Conservation (phyloP, 306 rosid genomes). For the Potentilla sterilis region DNA sequence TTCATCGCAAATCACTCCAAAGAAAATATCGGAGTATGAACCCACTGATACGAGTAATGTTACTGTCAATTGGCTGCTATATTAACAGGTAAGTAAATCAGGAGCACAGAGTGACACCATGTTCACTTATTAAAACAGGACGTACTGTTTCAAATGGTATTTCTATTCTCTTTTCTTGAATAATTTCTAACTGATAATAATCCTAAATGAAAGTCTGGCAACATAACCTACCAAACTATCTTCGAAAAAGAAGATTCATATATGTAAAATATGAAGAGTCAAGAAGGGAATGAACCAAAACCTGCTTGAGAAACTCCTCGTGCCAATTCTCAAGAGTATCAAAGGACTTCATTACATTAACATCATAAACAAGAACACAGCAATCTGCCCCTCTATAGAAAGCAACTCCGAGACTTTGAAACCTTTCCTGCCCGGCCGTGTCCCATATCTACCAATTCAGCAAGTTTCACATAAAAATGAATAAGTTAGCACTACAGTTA, state of each 20-base stretch:
- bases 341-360: slow-evolving; percentile 84
- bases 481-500: neutral
- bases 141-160: too few relatives aligned
- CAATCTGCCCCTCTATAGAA: slow-evolving; percentile 96
- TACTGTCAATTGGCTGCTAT: neutral
- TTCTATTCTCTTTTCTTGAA: too few relatives aligned
- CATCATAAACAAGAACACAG: slow-evolving; percentile 89
- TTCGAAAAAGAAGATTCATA: neutral
- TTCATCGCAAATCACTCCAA: neutral
- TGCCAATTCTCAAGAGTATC: slow-evolving; percentile 95
- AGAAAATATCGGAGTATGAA: neutral
- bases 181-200: neutral
- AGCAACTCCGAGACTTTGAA: slow-evolving; percentile 94
- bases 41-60: neutral
- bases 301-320: slow-evolving; percentile 97
- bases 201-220: neutral
- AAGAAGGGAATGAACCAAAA: slow-evolving; percentile 19
- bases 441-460: slow-evolving; percentile 95
- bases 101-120: neutral
- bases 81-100: neutral
- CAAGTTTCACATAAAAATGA: neutral
- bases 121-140: neutral
- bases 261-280: neutral
- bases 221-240: neutral
- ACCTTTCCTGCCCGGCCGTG: slow-evolving; percentile 96